Base-by-base conservation (phyloP, 345 rosid genomes). In the Passiflora organensis region DNA sequence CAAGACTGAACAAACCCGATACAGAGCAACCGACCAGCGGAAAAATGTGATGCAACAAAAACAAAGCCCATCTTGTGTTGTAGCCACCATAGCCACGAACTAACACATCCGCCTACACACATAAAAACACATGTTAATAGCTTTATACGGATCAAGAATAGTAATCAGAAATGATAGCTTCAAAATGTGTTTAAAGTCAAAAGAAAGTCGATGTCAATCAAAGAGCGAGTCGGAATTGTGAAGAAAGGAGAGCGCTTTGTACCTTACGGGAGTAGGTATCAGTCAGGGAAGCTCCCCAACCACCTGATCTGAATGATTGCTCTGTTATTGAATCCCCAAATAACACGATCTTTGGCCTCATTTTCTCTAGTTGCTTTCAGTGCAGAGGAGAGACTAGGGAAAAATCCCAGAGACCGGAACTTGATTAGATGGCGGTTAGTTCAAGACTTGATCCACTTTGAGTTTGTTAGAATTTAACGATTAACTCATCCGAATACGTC, bases 61-160 rank as follows among this genome's bases (percentile, higher is more conserved):
- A 87, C 68, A 90, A 69, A 55, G 95, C 95, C 97, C 93, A 87
- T 76, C 90, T 68, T 46, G 93, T 85, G 72, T 82, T 91, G 86
- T 91, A 91, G 22, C 96, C 98, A 42, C 85, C 81, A 66, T 91
- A 91, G 19, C 98, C 98, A 72, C 98, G 98, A 42, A 84, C 76
- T n/a, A 82, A 46, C 11, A 86, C 77, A 65, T 91, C 96, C 16
- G 87, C 90, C 87, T 83, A 51, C 25, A 11, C 20, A 28, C 34
- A 28, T 28, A 8, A 3, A 28, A 28, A 28, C 34, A 3, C 34
- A 28, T 8, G n/a, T n/a, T n/a, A n/a, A 28, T 28, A 28, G 34
- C 3, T 28, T 28, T 28, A 2, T 8, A 28, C 34, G 8, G 34
- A 28, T 28, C 34, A 5, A 20, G 10, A 46, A 21, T 28, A 36